Conservation (phyloP, 768 basidiomycete genomes). For the Mycena kentingensis region DNA sequence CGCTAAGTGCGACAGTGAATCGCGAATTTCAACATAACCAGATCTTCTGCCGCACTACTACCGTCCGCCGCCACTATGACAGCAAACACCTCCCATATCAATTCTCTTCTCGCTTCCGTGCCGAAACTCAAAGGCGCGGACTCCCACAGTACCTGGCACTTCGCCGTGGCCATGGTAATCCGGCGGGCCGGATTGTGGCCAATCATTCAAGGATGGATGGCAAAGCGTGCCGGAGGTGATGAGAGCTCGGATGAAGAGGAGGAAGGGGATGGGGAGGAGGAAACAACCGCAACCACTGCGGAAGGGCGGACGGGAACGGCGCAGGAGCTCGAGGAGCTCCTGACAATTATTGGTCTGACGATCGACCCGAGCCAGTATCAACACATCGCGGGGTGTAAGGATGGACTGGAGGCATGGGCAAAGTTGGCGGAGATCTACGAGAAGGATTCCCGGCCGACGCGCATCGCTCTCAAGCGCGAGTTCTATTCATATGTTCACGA, state of each 20-base stretch:
- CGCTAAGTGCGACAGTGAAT: too few relatives aligned
- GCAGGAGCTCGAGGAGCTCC: constrained; percentile 2
- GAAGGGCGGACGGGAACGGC: background rate
- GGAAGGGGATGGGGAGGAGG: background rate
- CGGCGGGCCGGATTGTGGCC: constrained; percentile 5
- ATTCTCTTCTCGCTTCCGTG: background rate
- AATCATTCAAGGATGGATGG: constrained; percentile 11
- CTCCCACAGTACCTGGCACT: constrained; percentile 7
- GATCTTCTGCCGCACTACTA: too few relatives aligned
- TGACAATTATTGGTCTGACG: constrained; percentile 9
- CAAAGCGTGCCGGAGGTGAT: background rate
- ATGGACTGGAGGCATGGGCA: constrained; percentile 12
- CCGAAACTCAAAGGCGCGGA: constrained; percentile 1
- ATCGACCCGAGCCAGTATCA: constrained; percentile 9
- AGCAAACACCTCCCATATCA: background rate
- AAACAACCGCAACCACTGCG: background rate
- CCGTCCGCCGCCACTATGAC: background rate
- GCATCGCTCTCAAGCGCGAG: constrained; percentile 17
- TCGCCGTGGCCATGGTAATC: constrained; percentile 7
- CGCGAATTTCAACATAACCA: too few relatives aligned
- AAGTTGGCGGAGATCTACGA: constrained; percentile 16
- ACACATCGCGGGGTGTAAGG: constrained; percentile 1
- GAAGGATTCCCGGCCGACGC: constrained; percentile 19
- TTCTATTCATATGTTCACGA: constrained; percentile 17
- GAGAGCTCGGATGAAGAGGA: background rate